phyloP scores from a whole-genome alignment of 768 basidiomycete genomes.

The Russula compacta region DNA sequence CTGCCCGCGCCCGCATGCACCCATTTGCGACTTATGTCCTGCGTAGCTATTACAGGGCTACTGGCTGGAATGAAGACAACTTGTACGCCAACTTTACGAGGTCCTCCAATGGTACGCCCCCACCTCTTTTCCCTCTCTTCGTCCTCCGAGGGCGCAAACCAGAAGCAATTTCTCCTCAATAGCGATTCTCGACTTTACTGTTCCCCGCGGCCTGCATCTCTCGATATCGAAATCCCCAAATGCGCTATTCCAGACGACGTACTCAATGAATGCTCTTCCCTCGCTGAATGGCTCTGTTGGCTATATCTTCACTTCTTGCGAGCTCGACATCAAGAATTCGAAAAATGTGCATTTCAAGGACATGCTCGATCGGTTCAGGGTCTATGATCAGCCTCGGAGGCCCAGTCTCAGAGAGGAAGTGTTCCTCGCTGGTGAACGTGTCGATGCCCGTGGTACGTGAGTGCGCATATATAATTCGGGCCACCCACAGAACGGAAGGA shows the following conservation, averaged over 20 bases:
- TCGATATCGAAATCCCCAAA: slow-evolving; percentile 86
- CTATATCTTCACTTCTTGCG: slow-evolving; percentile 88
- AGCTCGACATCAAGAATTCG: slow-evolving; percentile 62
- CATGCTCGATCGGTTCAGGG: slow-evolving; percentile 80
- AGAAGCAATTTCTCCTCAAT: slow-evolving; percentile 1
- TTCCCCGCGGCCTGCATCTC: slow-evolving; percentile 72
- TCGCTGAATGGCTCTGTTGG: slow-evolving; percentile 88
- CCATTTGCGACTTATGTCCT: slow-evolving; percentile 84
- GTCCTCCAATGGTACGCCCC: slow-evolving; percentile 65
- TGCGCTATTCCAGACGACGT: slow-evolving; percentile 78
- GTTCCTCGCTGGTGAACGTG: slow-evolving; percentile 72
- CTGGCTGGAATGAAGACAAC: slow-evolving; percentile 96
- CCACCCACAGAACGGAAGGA: background rate
- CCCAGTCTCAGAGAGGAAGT: slow-evolving; percentile 74
- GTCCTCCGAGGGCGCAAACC: background rate
- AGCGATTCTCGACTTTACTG: slow-evolving; percentile 89
- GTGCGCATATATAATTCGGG: background rate
- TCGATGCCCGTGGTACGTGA: slow-evolving; percentile 62
- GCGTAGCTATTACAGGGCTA: slow-evolving; percentile 82
- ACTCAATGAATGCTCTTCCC: slow-evolving; percentile 88
- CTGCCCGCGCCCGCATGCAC: slow-evolving; percentile 39
- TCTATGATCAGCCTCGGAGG: slow-evolving; percentile 70
- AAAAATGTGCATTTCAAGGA: slow-evolving; percentile 74
- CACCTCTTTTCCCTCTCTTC: background rate
- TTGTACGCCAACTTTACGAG: slow-evolving; percentile 84